Evolutionary conservation across 345 rosid genomes (phyloP), one percentile per base, ranked within the genome.

Genomic region (Crucihimalaya himalaica): DNA sequence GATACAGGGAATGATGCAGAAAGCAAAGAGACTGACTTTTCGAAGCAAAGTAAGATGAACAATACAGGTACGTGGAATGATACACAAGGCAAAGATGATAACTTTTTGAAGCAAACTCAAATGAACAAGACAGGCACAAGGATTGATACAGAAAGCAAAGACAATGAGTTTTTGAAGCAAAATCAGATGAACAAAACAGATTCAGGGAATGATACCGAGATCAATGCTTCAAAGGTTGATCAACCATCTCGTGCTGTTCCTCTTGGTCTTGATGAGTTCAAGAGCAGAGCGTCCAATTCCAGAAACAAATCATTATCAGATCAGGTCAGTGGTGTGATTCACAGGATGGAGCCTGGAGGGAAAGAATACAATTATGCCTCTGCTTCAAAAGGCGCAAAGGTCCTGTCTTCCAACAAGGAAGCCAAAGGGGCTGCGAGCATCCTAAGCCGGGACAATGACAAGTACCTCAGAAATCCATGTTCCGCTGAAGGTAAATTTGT

Each of bases 381-480:
- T 15, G 86, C 94, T 72, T 80, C 97, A 15, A 92, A 92, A 79
- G 98, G 98, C 45, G 96, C 97, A 35, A 95, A 95, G 73, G 91
- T 90, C 61, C 69, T 95, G 85, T 81, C 75, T 67, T 87, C 70
- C 68, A 95, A 95, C 80, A 95, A 89, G 88, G 99, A 95, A 85
- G 88, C 97, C 25, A 95, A 95, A 63, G 99, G 97, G 0, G 91
- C 94, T 51, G n/a, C 89, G 8, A 90, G 86, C 68, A 86, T 95
- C 78, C 71, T 95, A 79, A 78, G 81, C 78, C 71, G 87, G 76
- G 99, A 92, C 84, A 84, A 83, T 80, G 98, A 95, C 76, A 95
- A 95, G 79, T 92, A 95, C 79, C 89, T 95, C 52, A 78, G 98
- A 14, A 95, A 92, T 66, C 98, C 99, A 1, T 95, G 99, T 70